Evolutionary conservation across 2,329 filamentous ascomycete species (phyloP), one percentile per base, ranked within the genome.

Genomic region (Camptophora hylomeconis): DNA sequence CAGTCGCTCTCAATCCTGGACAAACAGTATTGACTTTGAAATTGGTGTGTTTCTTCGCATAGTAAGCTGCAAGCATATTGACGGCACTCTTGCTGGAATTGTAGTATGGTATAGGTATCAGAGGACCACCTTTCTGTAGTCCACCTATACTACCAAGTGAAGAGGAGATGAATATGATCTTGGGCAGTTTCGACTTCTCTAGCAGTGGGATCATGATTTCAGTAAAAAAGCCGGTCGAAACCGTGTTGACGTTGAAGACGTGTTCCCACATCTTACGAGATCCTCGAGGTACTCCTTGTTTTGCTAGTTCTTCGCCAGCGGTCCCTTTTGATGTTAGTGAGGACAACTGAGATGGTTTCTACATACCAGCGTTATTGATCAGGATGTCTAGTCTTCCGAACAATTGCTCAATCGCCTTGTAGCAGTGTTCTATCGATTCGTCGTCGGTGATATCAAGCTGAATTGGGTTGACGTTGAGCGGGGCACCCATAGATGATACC

Each of bases 291-390:
- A 8, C 10, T 7, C 36, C 36, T 5, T 26, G 18, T n/a, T 37
- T 24, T 6, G 21, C 22, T 7, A 32, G 35, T 20, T 35, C 31
- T 15, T 35, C 29, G 5, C 33, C 45, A 5, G 47, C 26, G 5
- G 45, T 31, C n/a, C n/a, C n/a, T n/a, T n/a, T n/a, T n/a, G n/a
- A n/a, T n/a, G n/a, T n/a, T n/a, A n/a, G n/a, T n/a, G n/a, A n/a
- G n/a, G n/a, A 6, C 11, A 24, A 14, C 11, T 24, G 22, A 24
- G 12, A 14, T 24, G n/a, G n/a, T n/a, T n/a, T n/a, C n/a, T n/a
- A n/a, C n/a, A n/a, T n/a, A 2, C 44, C 52, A 8, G 50, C 52
- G 29, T 54, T 55, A 31, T 54, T 54, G 34, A 56, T 46, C 15
- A 55, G 41, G 17, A 56, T 39, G 24, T 55, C 50, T 5, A 53